Conservation (phyloP, 2,329 filamentous ascomycete genomes). For the Penicillium sp. region DNA sequence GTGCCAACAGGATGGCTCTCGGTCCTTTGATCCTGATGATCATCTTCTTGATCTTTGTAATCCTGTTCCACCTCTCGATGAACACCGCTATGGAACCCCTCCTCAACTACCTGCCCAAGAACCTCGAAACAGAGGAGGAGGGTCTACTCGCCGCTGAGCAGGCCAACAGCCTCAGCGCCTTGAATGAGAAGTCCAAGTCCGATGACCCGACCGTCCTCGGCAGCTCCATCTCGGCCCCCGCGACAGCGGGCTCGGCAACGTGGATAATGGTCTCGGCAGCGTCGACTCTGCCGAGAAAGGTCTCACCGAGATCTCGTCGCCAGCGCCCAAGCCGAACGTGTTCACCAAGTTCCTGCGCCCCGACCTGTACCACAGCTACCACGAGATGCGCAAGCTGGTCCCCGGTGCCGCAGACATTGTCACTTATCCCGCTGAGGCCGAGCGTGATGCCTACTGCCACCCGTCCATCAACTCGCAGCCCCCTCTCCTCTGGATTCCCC, state of each 20-base stretch:
- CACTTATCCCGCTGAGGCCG: slow-evolving; percentile 60
- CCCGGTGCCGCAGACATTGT: slow-evolving; percentile 55
- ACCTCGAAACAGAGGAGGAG: slow-evolving; percentile 60
- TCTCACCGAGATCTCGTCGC: slow-evolving; percentile 20
- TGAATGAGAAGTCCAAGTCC: background rate
- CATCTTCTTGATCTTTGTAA: slow-evolving; percentile 69
- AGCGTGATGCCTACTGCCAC: slow-evolving; percentile 70
- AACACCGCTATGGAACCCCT: slow-evolving; percentile 72
- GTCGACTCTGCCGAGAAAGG: slow-evolving; percentile 39
- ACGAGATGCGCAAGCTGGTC: slow-evolving; percentile 66
- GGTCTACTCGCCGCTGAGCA: slow-evolving; percentile 38
- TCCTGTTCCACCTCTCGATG: slow-evolving; percentile 70
- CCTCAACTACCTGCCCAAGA: slow-evolving; percentile 74
- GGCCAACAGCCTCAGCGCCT: slow-evolving; percentile 6
- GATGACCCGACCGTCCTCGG: background rate
- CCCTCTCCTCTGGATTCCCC: slow-evolving; percentile 81
- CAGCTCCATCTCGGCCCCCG: slow-evolving; percentile 14
- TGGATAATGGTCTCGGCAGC: slow-evolving; percentile 31
- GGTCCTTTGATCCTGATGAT: slow-evolving; percentile 75
- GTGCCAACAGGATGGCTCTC: slow-evolving; percentile 60
- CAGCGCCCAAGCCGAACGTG: slow-evolving; percentile 36
- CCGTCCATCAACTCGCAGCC: slow-evolving; percentile 63
- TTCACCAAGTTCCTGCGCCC: slow-evolving; percentile 66
- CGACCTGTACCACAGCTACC: slow-evolving; percentile 72
- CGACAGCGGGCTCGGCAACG: slow-evolving; percentile 29